These are phyloP conservation scores for Pseudogymnoascus sp. DNA, from an alignment of 2,329 filamentous ascomycete genomes.

Conservation along the genomic window DNA sequence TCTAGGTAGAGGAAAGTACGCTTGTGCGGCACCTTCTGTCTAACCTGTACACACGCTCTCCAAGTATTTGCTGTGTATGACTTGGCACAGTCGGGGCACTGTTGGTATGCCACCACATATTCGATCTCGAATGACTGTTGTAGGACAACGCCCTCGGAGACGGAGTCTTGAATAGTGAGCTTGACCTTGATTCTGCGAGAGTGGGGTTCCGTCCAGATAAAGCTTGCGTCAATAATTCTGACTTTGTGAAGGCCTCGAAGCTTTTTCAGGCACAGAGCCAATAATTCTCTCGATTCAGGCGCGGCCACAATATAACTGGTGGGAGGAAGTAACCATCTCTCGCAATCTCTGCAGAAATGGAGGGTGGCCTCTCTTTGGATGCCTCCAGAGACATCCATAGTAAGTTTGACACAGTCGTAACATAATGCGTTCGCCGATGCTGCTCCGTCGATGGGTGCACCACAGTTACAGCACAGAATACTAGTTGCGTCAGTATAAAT, in stretches of 20 bases:
- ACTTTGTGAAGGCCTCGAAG: constrained; percentile 80
- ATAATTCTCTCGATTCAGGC: constrained; percentile 82
- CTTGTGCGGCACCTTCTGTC: constrained; percentile 96
- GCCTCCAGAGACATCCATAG: constrained; percentile 83
- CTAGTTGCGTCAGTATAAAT: constrained; percentile 31
- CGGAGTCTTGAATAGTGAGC: constrained; percentile 75
- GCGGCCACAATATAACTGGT: constrained; percentile 75
- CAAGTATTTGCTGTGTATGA: constrained; percentile 95
- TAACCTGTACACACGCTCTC: constrained; percentile 86
- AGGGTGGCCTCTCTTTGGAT: constrained; percentile 85
- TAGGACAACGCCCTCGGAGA: constrained; percentile 56
- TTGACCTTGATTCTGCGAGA: constrained; percentile 88
- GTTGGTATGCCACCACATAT: constrained; percentile 82
- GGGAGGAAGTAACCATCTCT: constrained; percentile 85
- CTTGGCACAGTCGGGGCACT: constrained; percentile 92
- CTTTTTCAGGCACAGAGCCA: constrained; percentile 85
- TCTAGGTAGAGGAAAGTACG: constrained; percentile 75
- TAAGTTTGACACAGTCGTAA: constrained; percentile 91
- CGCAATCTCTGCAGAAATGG: constrained; percentile 89
- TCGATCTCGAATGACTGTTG: constrained; percentile 95
- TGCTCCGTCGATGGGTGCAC: constrained; percentile 89
- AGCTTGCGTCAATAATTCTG: constrained; percentile 88
- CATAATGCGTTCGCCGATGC: constrained; percentile 79
- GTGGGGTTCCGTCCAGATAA: constrained; percentile 98
- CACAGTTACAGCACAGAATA: constrained; percentile 98